Conservation (phyloP, 2,329 filamentous ascomycete genomes). For the Monosporascus sp. region DNA sequence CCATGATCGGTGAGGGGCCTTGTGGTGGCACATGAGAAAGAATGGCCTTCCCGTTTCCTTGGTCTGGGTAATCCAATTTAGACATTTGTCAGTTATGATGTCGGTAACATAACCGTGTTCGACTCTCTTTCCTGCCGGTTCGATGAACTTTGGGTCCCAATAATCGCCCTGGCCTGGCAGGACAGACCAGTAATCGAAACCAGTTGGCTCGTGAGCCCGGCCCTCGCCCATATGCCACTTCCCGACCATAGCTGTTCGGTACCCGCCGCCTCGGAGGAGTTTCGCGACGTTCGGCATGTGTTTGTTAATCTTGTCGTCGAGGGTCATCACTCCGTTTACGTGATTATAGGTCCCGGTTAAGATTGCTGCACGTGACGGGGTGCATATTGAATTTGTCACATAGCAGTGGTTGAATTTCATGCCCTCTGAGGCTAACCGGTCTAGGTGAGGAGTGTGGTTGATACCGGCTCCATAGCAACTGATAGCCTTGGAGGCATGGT, state of each 20-base stretch:
- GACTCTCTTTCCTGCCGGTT: slow-evolving; percentile 25
- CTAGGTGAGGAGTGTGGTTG: slow-evolving; percentile 47
- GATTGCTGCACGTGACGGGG: slow-evolving; percentile 45
- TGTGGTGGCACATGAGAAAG: slow-evolving; percentile 54
- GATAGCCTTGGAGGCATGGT: slow-evolving; percentile 48
- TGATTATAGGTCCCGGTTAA: slow-evolving; percentile 48
- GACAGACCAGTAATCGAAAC: slow-evolving; percentile 49
- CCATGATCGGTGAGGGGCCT: slow-evolving; percentile 50
- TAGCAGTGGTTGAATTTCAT: slow-evolving; percentile 51
- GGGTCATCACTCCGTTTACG: slow-evolving; percentile 47
- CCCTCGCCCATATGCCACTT: slow-evolving; percentile 53
- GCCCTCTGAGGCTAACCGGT: slow-evolving; percentile 43
- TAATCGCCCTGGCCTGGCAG: slow-evolving; percentile 49
- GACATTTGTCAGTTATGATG: slow-evolving; percentile 46
- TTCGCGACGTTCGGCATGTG: slow-evolving; percentile 48
- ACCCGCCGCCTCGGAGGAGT: slow-evolving; percentile 39
- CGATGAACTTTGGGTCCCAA: slow-evolving; percentile 46
- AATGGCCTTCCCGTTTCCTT: slow-evolving; percentile 37
- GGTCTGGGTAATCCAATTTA: slow-evolving; percentile 34
- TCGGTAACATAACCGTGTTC: slow-evolving; percentile 45
- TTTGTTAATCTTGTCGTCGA: slow-evolving; percentile 45
- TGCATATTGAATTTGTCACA: slow-evolving; percentile 50
- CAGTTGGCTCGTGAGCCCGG: slow-evolving; percentile 38
- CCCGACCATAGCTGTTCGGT: slow-evolving; percentile 48
- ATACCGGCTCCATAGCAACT: slow-evolving; percentile 45